Evolutionary conservation across 768 basidiomycete species (phyloP).

Genomic region (Cyclocybe aegerita): DNA sequence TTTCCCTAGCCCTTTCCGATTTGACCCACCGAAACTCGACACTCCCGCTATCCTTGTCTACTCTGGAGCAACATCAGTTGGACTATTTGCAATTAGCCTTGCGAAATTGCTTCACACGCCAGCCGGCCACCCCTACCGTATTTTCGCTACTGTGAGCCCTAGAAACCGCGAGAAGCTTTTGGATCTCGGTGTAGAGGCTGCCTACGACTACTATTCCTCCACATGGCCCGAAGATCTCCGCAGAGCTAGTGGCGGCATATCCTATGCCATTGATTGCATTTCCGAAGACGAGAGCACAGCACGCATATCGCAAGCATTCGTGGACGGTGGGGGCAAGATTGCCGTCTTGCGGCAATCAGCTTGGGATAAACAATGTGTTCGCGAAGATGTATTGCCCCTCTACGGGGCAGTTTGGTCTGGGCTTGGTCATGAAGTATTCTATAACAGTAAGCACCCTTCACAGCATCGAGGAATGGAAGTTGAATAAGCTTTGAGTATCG

Average conservation of each 20-base stretch:
- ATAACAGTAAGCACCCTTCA: slow-evolving; percentile 21
- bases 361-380: slow-evolving; percentile 24
- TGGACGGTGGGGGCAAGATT: slow-evolving; percentile 25
- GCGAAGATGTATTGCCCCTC: slow-evolving; percentile 22
- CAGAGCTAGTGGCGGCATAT: slow-evolving; percentile 25
- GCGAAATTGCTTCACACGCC: slow-evolving; percentile 22
- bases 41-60: slow-evolving; percentile 29
- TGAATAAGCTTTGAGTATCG: slow-evolving; percentile 7
- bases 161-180: slow-evolving; percentile 27
- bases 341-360: slow-evolving; percentile 26
- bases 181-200: slow-evolving; percentile 26
- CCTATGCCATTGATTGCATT: slow-evolving; percentile 32
- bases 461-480: not conserved
- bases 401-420: slow-evolving; percentile 34
- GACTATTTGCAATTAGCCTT: slow-evolving; percentile 29
- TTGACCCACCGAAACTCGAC: slow-evolving; percentile 11
- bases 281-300: slow-evolving; percentile 30
- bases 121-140: slow-evolving; percentile 21
- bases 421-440: slow-evolving; percentile 29
- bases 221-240: slow-evolving; percentile 29
- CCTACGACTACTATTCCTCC: slow-evolving; percentile 29
- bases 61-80: slow-evolving; percentile 33
- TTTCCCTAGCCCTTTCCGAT: slow-evolving; percentile 22
- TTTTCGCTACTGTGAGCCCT: slow-evolving; percentile 29
- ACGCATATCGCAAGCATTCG: slow-evolving; percentile 28